Evolutionary conservation across 2,329 filamentous ascomycete species (phyloP).

Genomic region (Didymella pomorum): DNA sequence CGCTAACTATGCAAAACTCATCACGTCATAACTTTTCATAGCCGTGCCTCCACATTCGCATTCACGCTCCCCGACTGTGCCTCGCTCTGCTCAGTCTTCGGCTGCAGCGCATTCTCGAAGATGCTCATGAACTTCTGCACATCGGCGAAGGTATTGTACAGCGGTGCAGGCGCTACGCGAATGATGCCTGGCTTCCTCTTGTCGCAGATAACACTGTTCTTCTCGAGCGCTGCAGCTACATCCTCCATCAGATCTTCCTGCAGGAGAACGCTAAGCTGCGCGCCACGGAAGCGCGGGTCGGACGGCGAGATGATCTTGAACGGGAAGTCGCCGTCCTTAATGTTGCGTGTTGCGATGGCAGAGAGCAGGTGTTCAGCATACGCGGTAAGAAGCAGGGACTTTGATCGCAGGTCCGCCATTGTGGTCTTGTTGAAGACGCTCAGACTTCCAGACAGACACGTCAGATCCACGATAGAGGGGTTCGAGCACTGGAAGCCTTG

Average conservation of each 20-base stretch:
- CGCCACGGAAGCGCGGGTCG: conserved; percentile 72
- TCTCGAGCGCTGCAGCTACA: conserved; percentile 70
- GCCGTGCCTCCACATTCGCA: conserved; percentile 14
- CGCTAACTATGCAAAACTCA: background rate
- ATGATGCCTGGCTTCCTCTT: conserved; percentile 87
- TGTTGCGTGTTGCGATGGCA: conserved; percentile 32
- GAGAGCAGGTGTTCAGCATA: conserved; percentile 60
- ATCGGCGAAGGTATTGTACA: conserved; percentile 84
- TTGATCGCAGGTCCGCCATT: conserved; percentile 72
- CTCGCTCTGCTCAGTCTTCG: conserved; percentile 14
- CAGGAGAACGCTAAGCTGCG: conserved; percentile 80
- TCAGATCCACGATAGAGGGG: conserved; percentile 79
- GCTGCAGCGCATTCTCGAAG: conserved; percentile 55
- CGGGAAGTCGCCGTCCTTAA: conserved; percentile 33
- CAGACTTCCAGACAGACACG: conserved; percentile 75
- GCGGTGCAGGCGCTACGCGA: conserved; percentile 79
- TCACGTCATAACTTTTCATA: background rate
- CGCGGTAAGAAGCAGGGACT: conserved; percentile 75
- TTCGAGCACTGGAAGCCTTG: conserved; percentile 86
- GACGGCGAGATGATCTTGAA: conserved; percentile 71
- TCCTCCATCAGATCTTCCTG: conserved; percentile 71
- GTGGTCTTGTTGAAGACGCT: conserved; percentile 75
- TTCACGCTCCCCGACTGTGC: conserved; percentile 5
- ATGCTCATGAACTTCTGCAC: conserved; percentile 59
- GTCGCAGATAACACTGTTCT: conserved; percentile 77